Conservation (phyloP, 2,329 filamentous ascomycete genomes). For the Pseudogymnoascus sp. region DNA sequence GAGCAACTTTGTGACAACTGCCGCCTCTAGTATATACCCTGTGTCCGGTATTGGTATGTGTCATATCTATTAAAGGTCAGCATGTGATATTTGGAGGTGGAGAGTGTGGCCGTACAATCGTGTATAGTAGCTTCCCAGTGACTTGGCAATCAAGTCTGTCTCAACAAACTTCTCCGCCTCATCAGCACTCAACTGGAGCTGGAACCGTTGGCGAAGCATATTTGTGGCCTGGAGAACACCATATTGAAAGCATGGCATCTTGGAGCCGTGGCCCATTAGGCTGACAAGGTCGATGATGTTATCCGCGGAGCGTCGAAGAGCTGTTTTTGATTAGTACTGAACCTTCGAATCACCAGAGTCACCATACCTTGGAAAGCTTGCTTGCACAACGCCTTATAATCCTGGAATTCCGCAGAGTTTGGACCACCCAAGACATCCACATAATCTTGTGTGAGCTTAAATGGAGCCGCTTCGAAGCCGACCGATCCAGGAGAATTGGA, state of each 20-base stretch:
- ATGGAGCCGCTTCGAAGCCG: constrained; percentile 78
- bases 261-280: constrained; percentile 75
- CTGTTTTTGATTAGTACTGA: constrained; percentile 31
- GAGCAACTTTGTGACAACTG: not conserved
- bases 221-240: constrained; percentile 64
- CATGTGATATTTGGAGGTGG: not conserved
- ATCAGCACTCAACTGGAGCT: constrained; percentile 72
- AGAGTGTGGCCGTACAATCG: constrained; percentile 53
- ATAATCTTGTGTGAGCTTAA: constrained; percentile 80
- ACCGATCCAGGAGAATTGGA: constrained; percentile 79
- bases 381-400: constrained; percentile 73
- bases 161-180: constrained; percentile 78
- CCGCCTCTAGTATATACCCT: constrained; percentile 64
- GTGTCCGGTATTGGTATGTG: constrained; percentile 80
- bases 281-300: constrained; percentile 73
- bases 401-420: constrained; percentile 59
- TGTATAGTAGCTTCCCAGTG: constrained; percentile 79
- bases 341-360: not conserved
- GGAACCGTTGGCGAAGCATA: constrained; percentile 64
- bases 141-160: constrained; percentile 69
- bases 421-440: constrained; percentile 73
- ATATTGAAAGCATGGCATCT: constrained; percentile 75
- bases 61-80: constrained; percentile 51
- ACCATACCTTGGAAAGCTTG: constrained; percentile 69
- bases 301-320: constrained; percentile 68